A percentile compares a stretch with the other conserved stretches of the same genome.
Evolutionary conservation across 441 rosid species (phyloP).

Genomic region (Adansonia gregorii): DNA sequence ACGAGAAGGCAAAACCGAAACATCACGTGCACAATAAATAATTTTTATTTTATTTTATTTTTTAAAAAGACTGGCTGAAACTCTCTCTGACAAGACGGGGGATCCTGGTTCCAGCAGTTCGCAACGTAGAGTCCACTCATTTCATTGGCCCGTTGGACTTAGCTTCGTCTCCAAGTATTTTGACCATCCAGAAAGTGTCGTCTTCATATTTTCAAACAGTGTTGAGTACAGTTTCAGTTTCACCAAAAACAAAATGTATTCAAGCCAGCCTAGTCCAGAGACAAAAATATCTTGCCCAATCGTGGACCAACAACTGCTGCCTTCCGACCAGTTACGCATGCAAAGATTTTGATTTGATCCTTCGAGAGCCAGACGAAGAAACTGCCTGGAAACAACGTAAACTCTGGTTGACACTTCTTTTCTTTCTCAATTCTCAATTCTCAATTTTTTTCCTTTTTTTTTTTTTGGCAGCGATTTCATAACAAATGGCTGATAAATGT

Average conservation of each 20-base stretch:
- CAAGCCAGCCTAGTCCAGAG: not conserved
- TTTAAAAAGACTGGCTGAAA: not conserved
- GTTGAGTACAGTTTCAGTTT: not conserved
- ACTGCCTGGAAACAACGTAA: constrained; percentile 29
- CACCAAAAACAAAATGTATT: not conserved
- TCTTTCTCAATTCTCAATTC: not conserved
- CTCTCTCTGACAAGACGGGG: not conserved
- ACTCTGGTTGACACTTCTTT: constrained; percentile 23
- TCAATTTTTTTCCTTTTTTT: not conserved
- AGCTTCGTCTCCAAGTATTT: constrained; percentile 42
- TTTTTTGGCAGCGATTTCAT: not conserved
- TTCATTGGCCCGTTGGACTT: constrained; percentile 25
- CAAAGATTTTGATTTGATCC: not conserved
- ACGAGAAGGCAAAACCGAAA: not conserved
- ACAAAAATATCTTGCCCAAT: constrained; percentile 1
- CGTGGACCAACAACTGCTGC: constrained; percentile 22
- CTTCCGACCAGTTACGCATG: not conserved
- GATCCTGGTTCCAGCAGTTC: not conserved
- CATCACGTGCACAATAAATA: constrained; percentile 1
- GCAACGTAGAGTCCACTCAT: not conserved
- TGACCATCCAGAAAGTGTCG: constrained; percentile 12
- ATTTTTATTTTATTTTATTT: no score
- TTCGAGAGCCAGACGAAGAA: constrained; percentile 8
- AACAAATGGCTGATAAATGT: constrained; percentile 18
- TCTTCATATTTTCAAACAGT: constrained; percentile 19